These are phyloP conservation scores for Penicillium herquei DNA, from an alignment of 495 filamentous ascomycete species.

Conservation along the genomic window DNA sequence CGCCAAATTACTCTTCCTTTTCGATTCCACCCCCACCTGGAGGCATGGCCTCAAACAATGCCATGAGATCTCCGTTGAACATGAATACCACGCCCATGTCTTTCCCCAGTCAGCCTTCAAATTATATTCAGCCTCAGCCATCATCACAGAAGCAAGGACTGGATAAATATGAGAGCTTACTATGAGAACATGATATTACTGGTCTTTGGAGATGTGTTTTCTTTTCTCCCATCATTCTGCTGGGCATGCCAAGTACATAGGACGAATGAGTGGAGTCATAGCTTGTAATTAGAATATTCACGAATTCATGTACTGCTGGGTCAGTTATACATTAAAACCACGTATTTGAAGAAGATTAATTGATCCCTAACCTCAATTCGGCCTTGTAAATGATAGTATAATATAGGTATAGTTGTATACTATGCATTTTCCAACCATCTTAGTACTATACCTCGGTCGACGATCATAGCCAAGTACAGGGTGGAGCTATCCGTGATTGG, in stretches of 20 bases:
- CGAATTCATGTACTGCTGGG: background rate
- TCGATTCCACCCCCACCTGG: conserved; percentile 47
- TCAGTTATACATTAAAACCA: too few species aligned
- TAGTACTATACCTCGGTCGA: too few species aligned
- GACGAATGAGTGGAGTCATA: background rate
- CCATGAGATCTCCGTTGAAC: conserved; percentile 18
- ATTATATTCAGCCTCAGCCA: conserved; percentile 29
- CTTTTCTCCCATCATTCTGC: too few species aligned
- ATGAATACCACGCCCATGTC: conserved; percentile 16
- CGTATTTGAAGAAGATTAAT: background rate
- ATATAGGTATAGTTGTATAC: too few species aligned
- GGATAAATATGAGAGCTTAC: conserved; percentile 78
- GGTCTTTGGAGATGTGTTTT: background rate
- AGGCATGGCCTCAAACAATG: conserved; percentile 14
- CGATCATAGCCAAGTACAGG: too few species aligned
- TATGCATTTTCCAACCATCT: too few species aligned
- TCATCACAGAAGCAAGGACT: conserved; percentile 53
- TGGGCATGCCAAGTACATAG: too few species aligned
- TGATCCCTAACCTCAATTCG: too few species aligned
- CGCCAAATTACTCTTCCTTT: conserved; percentile 43
- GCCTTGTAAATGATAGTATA: too few species aligned
- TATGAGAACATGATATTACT: conserved; percentile 39
- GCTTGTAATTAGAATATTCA: background rate
- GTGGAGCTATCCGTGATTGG: conserved; percentile 1
- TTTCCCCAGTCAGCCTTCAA: conserved; percentile 14